Evolutionary conservation across 2,329 filamentous ascomycete genomes (phyloP).

Genomic region (Xylaria sp.): DNA sequence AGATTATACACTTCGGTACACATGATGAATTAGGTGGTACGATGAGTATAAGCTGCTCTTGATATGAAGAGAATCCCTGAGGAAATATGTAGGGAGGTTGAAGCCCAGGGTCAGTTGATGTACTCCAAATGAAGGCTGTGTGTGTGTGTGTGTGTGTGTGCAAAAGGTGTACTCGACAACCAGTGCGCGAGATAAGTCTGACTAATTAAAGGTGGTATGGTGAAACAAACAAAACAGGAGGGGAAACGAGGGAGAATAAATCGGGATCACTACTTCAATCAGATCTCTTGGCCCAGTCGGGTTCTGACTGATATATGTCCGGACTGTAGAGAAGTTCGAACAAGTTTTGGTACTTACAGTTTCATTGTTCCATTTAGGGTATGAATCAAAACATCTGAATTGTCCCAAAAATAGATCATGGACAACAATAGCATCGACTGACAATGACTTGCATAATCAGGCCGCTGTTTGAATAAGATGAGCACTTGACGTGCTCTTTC

Average conservation of each 20-base stretch:
- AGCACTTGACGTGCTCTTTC: not conserved
- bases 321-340: not conserved
- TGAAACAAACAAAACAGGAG: not conserved
- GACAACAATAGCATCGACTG: not conserved
- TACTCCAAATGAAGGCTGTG: not conserved
- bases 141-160: not conserved
- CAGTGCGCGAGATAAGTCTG: slow-evolving; percentile 12
- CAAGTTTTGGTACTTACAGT: not conserved
- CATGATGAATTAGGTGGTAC: slow-evolving; percentile 42
- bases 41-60: not conserved
- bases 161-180: slow-evolving; percentile 18
- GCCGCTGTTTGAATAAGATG: not conserved
- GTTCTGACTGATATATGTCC: not conserved
- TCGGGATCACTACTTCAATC: not conserved
- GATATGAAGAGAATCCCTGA: not conserved
- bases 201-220: not conserved
- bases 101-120: not conserved
- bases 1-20: slow-evolving; percentile 49
- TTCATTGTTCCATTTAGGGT: slow-evolving; percentile 11
- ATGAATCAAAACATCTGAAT: not conserved
- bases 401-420: not conserved
- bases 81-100: not conserved
- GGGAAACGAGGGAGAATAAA: not conserved
- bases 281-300: not conserved
- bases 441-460: slow-evolving; percentile 9